Evolutionary conservation across 768 basidiomycete genomes (phyloP), one percentile per base, ranked within the genome.

Genomic region (Terana coerulea): DNA sequence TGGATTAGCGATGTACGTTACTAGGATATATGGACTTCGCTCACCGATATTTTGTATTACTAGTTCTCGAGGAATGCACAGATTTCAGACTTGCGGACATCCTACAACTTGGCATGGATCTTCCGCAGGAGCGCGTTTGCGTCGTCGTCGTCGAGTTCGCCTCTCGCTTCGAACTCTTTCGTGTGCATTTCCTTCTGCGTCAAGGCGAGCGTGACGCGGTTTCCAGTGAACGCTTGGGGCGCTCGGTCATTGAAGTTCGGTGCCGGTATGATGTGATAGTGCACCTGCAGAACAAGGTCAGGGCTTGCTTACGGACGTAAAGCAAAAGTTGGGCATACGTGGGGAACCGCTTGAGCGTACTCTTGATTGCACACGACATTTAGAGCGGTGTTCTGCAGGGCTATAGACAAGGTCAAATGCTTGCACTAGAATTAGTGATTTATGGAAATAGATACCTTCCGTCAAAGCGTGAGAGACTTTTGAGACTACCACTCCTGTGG

Each of bases 311-410:
- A 7, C 12, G 4, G n/a, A 36, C n/a, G 9, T 2, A 34, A 6
- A 47, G 41, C 29, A 46, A 39, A 34, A 21, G 24, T 42, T 9
- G 5, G 17, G 61, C 79, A 52, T 55, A 86, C 86, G 69, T 89
- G 87, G n/a, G 80, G 81, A 6, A 89, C 84, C 3, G 83, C 84
- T 61, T 89, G 87, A 0, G 87, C 87, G 58, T 89, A 89, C 64
- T 88, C 86, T 61, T 89, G 86, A 61, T 88, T 88, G 59, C 86
- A 87, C 3, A 88, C 86, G 5, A 89, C 78, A 61, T 88, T 89
- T 41, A 89, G 70, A 6, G 73, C 84, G 14, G 83, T 84, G 57
- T 87, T 83, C 10, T 78, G 72, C 22, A 86, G 57, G 1, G 79
- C 85, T 87, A 33, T 24, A 12, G n/a, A n/a, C n/a, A n/a, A n/a